Base-by-base conservation (phyloP, 345 rosid species). In the Murraya koenigii region DNA sequence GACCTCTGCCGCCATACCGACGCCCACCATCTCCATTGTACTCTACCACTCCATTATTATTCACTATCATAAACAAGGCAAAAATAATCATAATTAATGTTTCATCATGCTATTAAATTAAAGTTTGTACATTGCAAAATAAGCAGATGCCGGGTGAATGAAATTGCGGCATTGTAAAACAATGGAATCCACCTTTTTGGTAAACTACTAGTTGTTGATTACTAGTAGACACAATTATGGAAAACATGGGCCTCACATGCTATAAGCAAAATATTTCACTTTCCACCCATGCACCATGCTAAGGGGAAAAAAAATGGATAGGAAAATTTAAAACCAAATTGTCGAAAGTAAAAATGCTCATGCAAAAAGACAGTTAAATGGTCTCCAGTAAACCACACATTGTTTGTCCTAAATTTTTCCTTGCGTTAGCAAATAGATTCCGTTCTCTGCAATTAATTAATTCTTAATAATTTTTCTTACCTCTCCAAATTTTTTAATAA, bases 11-110 rank as follows among this genome's bases (percentile, higher is more conserved):
- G 74, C 63, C 80, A 75, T 65, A 80, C 1, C 72, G 63, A 26
- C 56, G 82, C 78, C 78, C 74, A 72, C 61, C 74, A 58, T 77
- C 82, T 68, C 78, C 82, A 73, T 79, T 68, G 39, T 69, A 60
- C 39, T 81, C 84, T 8, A 35, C 25, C 59, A 61, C 49, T 75
- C 84, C 84, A 55, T 84, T 84, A 67, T 62, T 75, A 33, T 72
- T 79, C 35, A 26, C 82, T 76, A 38, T 25, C 75, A 67, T 17
- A 69, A 32, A n/a, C 25, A 15, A 59, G 28, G 26, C 14, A 8
- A 28, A 66, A 78, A 36, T 30, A n/a, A 41, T 41, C 14, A n/a
- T 8, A 28, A 28, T 22, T 66, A 30, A 64, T 36, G 4, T 28
- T 41, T 15, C 61, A 1, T 6, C 74, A 58, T 65, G 5, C 62